phyloP scores from a whole-genome alignment of 768 basidiomycete species.

The Termitomyces sp. region DNA sequence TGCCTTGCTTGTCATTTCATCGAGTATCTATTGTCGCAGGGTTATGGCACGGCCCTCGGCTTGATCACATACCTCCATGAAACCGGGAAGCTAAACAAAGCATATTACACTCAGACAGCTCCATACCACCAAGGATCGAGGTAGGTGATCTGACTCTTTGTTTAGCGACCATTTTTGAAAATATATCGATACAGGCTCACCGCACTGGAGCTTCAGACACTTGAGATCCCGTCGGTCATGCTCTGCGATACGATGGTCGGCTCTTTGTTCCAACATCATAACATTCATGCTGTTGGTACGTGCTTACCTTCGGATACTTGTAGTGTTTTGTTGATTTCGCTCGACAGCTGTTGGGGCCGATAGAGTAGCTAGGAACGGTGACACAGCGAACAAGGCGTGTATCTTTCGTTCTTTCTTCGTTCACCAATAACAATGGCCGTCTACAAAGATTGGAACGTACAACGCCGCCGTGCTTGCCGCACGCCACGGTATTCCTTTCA shows the following conservation, averaged over 20 bases:
- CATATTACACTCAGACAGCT: constrained; percentile 91
- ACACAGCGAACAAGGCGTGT: constrained; percentile 88
- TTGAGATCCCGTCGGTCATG: constrained; percentile 85
- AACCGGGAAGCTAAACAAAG: constrained; percentile 67
- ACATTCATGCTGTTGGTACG: constrained; percentile 78
- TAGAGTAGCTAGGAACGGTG: constrained; percentile 86
- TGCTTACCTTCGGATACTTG: not conserved
- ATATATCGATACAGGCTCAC: constrained; percentile 55
- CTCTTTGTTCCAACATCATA: constrained; percentile 83
- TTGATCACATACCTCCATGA: constrained; percentile 89
- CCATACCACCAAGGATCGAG: constrained; percentile 93
- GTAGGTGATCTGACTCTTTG: constrained; percentile 24
- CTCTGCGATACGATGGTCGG: constrained; percentile 98
- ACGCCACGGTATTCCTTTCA: constrained; percentile 83
- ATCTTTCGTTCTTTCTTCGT: not conserved
- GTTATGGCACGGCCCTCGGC: constrained; percentile 93
- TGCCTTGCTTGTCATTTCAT: not conserved
- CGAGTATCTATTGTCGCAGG: constrained; percentile 40
- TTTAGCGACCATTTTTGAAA: not conserved
- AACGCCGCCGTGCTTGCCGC: constrained; percentile 92
- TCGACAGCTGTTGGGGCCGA: constrained; percentile 77
- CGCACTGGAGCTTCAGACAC: constrained; percentile 80
- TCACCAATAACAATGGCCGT: not conserved
- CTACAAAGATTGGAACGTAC: constrained; percentile 78
- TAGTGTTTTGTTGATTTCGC: not conserved